Evolutionary conservation across 2,329 filamentous ascomycete species (phyloP), one percentile per base, ranked within the genome.

Genomic region (Microascus cirrosus): DNA sequence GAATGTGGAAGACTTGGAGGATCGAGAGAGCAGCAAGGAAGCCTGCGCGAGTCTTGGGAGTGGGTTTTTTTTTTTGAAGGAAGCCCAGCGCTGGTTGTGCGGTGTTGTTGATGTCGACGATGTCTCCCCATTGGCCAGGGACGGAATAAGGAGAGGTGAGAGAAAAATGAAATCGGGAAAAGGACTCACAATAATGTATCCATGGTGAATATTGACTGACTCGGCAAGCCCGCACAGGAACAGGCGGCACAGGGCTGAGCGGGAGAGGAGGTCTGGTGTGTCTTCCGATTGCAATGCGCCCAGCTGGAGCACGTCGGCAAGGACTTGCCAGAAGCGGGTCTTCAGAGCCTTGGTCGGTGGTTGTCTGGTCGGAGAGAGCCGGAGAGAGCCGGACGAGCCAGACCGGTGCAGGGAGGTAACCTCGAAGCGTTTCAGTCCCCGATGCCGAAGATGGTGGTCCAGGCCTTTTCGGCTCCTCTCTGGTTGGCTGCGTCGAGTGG

Each of bases 171-270:
- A 20, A 20, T 1, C 3, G 25, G 20, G 42, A 20, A 48, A 34
- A 35, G 20, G 36, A 58, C 61, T 58, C 53, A 63, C 61, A 63
- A 60, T 39, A 63, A 60, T 13, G 61, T 63, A 54, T 63, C 61
- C 61, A 63, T 63, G 36, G 34, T 53, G 32, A 34, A 53, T 15
- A 42, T 13, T 42, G 18, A 18, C 39, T 18, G 15, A 18, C n/a
- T 45, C 15, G 39, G 39, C 7, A 50, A 24, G 45, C 22, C 45
- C 22, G 45, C 45, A 22, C 45, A 24, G 22, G 45, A 20, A 50
- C 20, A 22, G 22, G 45, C 20, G 45, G 45, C 45, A 50, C 45
- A 39, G 54, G 54, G 22, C 54, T 35, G 22, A 57, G 22, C 35
- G 45, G 55, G 32, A 36, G 54, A 34, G 24, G 25, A 15, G 34